phyloP scores from a whole-genome alignment of 2,329 filamentous ascomycete species.

The Phyllosticta capitalensis region DNA sequence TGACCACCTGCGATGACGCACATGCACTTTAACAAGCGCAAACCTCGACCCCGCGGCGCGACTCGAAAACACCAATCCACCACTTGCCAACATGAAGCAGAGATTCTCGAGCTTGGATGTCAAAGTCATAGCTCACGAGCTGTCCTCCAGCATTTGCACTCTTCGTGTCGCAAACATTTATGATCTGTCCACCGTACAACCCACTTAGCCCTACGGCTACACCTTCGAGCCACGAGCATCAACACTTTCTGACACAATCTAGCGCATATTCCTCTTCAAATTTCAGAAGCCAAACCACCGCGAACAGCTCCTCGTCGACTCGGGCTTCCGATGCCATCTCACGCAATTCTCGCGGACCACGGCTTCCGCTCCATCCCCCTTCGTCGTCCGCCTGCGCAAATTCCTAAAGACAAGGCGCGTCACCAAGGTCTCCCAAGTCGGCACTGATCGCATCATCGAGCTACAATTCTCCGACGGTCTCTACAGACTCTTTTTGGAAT shows the following conservation, averaged over 20 bases:
- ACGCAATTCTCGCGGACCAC: constrained; percentile 85
- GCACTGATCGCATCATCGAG: constrained; percentile 88
- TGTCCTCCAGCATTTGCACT: constrained; percentile 63
- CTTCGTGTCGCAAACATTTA: constrained; percentile 90
- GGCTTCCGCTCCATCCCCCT: constrained; percentile 71
- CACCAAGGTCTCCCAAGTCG: constrained; percentile 73
- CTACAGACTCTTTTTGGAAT: constrained; percentile 83
- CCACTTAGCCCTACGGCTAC: neutral
- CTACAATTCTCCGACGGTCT: constrained; percentile 86
- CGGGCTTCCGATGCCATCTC: constrained; percentile 89
- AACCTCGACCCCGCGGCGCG: neutral
- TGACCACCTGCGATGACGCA: constrained; percentile 7
- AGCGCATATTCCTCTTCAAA: constrained; percentile 89
- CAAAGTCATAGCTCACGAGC: constrained; percentile 87
- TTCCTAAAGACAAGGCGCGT: constrained; percentile 78
- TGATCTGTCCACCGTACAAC: constrained; percentile 68
- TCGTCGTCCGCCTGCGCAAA: constrained; percentile 79
- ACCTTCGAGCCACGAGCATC: neutral
- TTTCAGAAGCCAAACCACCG: constrained; percentile 84
- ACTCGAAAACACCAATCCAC: neutral
- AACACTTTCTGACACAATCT: constrained; percentile 11
- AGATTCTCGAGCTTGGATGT: constrained; percentile 66
- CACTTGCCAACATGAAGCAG: constrained; percentile 55
- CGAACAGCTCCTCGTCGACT: constrained; percentile 86
- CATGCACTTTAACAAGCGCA: neutral